Conservation (phyloP, 768 basidiomycete genomes). For the Neoboletus brunneissimus region DNA sequence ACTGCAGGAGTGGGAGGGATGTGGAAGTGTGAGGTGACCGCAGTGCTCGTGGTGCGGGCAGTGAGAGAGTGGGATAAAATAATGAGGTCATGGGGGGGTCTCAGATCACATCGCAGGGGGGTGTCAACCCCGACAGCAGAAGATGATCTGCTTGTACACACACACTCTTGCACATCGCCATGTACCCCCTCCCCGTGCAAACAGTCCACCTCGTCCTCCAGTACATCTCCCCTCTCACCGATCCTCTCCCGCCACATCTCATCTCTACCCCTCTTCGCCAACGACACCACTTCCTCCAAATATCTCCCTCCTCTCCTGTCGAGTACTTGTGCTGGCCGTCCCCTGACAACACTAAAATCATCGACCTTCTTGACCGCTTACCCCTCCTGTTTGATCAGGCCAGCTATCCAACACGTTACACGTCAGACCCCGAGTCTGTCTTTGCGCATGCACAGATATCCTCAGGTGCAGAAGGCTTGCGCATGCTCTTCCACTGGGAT, state of each 20-base stretch:
- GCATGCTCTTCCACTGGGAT: conserved; percentile 72
- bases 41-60: neutral
- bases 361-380: conserved; percentile 45
- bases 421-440: conserved; percentile 49
- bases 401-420: conserved; percentile 35
- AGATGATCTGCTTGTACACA: neutral
- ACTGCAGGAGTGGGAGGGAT: neutral
- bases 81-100: conserved; percentile 10
- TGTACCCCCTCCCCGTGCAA: conserved; percentile 37
- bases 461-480: conserved; percentile 37
- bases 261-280: conserved; percentile 58
- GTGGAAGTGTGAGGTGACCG: conserved; percentile 1
- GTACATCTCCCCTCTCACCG: conserved; percentile 52
- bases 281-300: conserved; percentile 60
- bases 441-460: conserved; percentile 58
- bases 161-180: conserved; percentile 12
- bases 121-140: conserved; percentile 3
- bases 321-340: conserved; percentile 72
- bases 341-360: conserved; percentile 31
- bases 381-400: conserved; percentile 26
- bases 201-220: conserved; percentile 49
- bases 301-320: conserved; percentile 46
- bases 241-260: conserved; percentile 57
- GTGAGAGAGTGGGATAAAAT: conserved; percentile 11
- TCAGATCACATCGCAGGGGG: conserved; percentile 5